Conservation (phyloP, 257 asterid species). For the Cynanchum wilfordii region DNA sequence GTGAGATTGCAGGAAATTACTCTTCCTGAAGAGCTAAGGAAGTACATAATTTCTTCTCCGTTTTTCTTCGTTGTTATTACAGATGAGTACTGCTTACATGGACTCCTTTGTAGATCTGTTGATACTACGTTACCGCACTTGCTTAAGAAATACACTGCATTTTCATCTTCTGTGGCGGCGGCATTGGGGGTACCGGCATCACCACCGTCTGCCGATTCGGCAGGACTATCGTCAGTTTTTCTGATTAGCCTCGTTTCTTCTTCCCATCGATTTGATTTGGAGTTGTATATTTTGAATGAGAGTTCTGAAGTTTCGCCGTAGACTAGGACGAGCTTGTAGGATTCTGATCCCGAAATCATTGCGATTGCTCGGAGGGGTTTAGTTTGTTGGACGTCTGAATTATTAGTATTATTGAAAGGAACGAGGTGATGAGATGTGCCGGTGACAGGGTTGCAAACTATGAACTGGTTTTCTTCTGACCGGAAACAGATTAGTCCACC, state of each 20-base stretch:
- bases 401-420: not conserved
- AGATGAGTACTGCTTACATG: constrained; percentile 75
- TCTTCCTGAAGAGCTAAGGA: constrained; percentile 62
- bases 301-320: constrained; percentile 52
- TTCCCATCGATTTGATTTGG: constrained; percentile 45
- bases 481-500: constrained; percentile 66
- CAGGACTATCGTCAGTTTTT: constrained; percentile 8
- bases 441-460: constrained; percentile 54
- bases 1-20: constrained; percentile 60
- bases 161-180: constrained; percentile 13
- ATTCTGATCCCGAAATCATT: constrained; percentile 36
- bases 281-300: constrained; percentile 37
- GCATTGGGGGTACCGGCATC: too few species aligned
- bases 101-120: constrained; percentile 57
- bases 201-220: constrained; percentile 4
- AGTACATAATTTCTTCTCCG: constrained; percentile 43
- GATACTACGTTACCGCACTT: constrained; percentile 77
- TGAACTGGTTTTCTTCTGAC: constrained; percentile 23
- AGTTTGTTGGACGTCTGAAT: constrained; percentile 1
- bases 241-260: constrained; percentile 26
- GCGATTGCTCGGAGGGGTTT: constrained; percentile 51
- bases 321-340: constrained; percentile 40
- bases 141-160: constrained; percentile 57
- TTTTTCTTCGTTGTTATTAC: constrained; percentile 27
- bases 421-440: constrained; percentile 28